These are phyloP conservation scores for Albophoma yamanashiensis DNA, from an alignment of 2,329 filamentous ascomycete genomes.

Conservation along the genomic window DNA sequence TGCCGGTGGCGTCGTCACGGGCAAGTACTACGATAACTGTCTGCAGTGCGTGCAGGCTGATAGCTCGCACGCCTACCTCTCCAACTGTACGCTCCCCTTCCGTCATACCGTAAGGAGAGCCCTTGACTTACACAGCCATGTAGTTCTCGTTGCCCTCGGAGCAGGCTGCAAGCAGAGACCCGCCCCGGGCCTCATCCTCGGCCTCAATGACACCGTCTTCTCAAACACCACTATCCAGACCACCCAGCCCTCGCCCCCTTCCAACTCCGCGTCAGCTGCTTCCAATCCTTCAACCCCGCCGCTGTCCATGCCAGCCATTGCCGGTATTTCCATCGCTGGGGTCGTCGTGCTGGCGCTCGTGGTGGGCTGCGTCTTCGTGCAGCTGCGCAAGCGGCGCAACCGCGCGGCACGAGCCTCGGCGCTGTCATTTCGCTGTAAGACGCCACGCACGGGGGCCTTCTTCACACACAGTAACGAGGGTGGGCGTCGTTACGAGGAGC, in stretches of 20 bases:
- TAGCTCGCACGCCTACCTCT: conserved; percentile 29
- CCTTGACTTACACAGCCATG: not conserved
- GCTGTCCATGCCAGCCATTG: conserved; percentile 28
- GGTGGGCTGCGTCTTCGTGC: conserved; percentile 31
- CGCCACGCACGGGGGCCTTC: conserved; percentile 10
- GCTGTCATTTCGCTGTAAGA: conserved; percentile 41
- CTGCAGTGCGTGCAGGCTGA: conserved; percentile 33
- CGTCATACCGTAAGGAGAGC: not conserved
- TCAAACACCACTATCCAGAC: conserved; percentile 19
- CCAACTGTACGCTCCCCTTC: conserved; percentile 33
- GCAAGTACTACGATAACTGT: conserved; percentile 26
- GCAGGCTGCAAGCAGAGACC: conserved; percentile 41
- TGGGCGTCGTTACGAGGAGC: conserved; percentile 8
- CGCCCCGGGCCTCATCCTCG: conserved; percentile 20
- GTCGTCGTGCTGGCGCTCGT: conserved; percentile 25
- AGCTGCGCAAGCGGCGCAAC: conserved; percentile 33
- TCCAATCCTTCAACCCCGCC: conserved; percentile 2
- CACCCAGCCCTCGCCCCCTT: conserved; percentile 19
- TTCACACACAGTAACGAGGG: not conserved
- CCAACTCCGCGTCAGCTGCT: conserved; percentile 10
- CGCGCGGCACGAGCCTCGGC: conserved; percentile 22
- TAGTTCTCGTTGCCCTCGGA: conserved; percentile 39
- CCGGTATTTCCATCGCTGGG: conserved; percentile 30
- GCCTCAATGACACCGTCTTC: conserved; percentile 36
- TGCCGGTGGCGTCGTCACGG: conserved; percentile 23